phyloP scores from a whole-genome alignment of 352 stramenopile genomes.

The Phytophthora lateralis region DNA sequence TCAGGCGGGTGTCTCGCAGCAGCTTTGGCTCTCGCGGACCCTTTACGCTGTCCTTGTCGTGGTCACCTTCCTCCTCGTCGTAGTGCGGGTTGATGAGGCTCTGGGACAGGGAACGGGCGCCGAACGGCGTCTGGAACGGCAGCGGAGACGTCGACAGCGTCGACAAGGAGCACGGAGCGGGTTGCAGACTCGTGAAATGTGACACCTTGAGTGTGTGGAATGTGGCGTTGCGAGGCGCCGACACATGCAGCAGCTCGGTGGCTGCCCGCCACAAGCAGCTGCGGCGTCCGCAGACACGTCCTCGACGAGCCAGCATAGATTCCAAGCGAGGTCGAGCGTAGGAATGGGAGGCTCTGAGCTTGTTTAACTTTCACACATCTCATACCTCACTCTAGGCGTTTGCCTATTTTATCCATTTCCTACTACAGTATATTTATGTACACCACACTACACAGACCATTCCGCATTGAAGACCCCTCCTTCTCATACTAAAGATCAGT shows the following conservation, averaged over 20 bases:
- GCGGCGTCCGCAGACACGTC: conserved; percentile 3
- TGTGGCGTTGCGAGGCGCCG: neutral
- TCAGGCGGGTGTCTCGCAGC: conserved; percentile 22
- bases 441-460: neutral
- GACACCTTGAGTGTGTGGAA: neutral
- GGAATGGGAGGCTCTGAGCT: conserved; percentile 35
- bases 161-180: neutral
- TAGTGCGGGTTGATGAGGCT: conserved; percentile 14
- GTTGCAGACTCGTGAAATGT: neutral
- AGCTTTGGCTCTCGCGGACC: neutral
- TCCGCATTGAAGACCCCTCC: conserved; percentile 27
- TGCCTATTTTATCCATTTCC: too few relatives aligned
- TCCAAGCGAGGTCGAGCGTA: neutral
- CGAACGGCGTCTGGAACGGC: conserved; percentile 2
- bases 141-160: neutral
- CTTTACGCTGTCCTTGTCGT: neutral
- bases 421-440: neutral
- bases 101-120: conserved; percentile 31
- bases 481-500: conserved; percentile 29
- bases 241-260: conserved; percentile 15
- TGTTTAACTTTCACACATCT: neutral
- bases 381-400: too few relatives aligned
- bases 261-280: conserved; percentile 22
- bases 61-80: conserved; percentile 15
- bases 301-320: conserved; percentile 33